Evolutionary conservation across 2,329 filamentous ascomycete species (phyloP), one percentile per base, ranked within the genome.

Genomic region (Leptographium radiaticola): DNA sequence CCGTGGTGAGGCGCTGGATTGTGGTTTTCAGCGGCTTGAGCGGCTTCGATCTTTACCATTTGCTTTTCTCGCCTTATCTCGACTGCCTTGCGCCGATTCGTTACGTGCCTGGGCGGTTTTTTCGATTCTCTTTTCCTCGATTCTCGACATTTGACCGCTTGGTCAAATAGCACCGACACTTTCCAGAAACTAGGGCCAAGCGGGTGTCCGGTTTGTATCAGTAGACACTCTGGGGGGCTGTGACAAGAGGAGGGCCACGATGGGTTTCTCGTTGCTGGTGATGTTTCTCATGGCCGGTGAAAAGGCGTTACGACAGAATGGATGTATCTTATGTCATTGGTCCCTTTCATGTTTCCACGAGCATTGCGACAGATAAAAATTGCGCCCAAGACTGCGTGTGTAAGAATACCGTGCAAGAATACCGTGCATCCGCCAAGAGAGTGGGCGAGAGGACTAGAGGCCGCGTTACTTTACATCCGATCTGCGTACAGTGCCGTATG

Each of bases 1-100:
- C 63, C 67, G n/a, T 71, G 66, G 63, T 70, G 53, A 59, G n/a
- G 25, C 4, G 13, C 33, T 34, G 31, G 30, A 15, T 18, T 7
- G 43, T 25, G 33, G 3, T 44, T 38, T 33, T 49, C 46, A 46
- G 18, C 42, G 20, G 18, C 18, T 44, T 12, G 15, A 12, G 40
- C 40, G 25, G 25, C 8, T 11, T 30, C 20, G 42, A 44, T 13
- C 18, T 44, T 44, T 44, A 25, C 25, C 25, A 25, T 25, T 25
- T 25, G 25, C 25, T 25, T 25, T 25, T 25, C 25, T 25, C 25
- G 25, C 25, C 25, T 40, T 25, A 38, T 38, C 15, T 38, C 10
- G 15, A 10, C 36, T 2, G 36, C 25, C 20, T 44, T 15, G 42
- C 42, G 18, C 42, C 5, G 42, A 25, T 25, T 25, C 25, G 25